Conservation (phyloP, 1,284 basidiomycete species). For the Laetiporus sulphureus region DNA sequence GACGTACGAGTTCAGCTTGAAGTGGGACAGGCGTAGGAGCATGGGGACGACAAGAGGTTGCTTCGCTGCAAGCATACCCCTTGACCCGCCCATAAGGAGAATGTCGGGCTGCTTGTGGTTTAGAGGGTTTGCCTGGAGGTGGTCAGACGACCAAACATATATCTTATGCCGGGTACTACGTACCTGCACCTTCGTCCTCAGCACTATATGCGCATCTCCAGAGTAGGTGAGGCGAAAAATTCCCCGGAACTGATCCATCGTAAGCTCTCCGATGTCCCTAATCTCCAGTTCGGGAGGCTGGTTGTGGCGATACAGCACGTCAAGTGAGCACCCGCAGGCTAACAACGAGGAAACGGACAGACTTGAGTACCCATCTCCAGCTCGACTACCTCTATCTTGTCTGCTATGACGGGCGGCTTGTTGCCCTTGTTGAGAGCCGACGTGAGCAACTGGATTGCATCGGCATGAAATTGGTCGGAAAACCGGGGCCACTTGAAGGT, state of each 20-base stretch:
- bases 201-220: constrained; percentile 93
- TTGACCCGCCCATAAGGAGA: constrained; percentile 66
- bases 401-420: constrained; percentile 97
- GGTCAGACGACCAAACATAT: background rate
- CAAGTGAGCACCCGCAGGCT: constrained; percentile 6
- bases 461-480: constrained; percentile 89
- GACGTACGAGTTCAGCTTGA: constrained; percentile 92
- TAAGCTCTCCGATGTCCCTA: constrained; percentile 96
- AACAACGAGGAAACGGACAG: constrained; percentile 20
- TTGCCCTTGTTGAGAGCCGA: constrained; percentile 95
- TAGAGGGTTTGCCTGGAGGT: constrained; percentile 82
- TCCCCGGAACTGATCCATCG: constrained; percentile 92
- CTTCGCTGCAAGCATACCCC: constrained; percentile 86
- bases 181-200: constrained; percentile 95
- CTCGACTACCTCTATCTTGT: constrained; percentile 95
- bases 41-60: constrained; percentile 95
- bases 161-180: background rate
- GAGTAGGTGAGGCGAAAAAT: constrained; percentile 95
- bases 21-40: constrained; percentile 93
- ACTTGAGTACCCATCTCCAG: constrained; percentile 98
- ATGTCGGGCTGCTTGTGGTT: constrained; percentile 85
- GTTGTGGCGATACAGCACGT: background rate
- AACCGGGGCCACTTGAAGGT: constrained; percentile 97
- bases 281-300: constrained; percentile 97
- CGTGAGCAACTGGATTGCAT: constrained; percentile 92